phyloP scores from a whole-genome alignment of 2,329 filamentous ascomycete genomes.

The Ambrosiella cleistominuta region DNA sequence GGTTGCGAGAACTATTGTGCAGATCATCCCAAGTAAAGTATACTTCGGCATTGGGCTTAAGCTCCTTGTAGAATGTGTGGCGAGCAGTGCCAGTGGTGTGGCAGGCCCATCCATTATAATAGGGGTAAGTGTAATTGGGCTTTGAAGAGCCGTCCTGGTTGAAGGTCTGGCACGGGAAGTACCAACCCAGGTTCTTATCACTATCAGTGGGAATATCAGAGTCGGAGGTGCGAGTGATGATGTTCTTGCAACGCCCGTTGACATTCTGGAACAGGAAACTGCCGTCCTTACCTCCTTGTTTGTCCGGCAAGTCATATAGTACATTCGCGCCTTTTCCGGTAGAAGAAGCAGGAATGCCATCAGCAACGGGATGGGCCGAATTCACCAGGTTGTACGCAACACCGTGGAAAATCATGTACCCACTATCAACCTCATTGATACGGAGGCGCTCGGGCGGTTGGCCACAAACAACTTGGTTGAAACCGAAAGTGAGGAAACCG shows the following conservation, averaged over 20 bases:
- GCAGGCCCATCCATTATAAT: conserved; percentile 75
- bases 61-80: conserved; percentile 52
- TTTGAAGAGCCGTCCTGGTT: conserved; percentile 79
- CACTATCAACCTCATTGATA: conserved; percentile 61
- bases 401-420: conserved; percentile 95
- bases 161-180: conserved; percentile 82
- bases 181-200: conserved; percentile 70
- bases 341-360: conserved; percentile 46
- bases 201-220: conserved; percentile 68
- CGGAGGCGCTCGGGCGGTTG: conserved; percentile 53
- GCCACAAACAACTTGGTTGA: conserved; percentile 75
- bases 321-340: conserved; percentile 51
- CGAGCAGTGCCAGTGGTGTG: conserved; percentile 59
- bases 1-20: conserved; percentile 70
- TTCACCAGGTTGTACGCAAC: conserved; percentile 65
- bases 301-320: conserved; percentile 66
- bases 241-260: conserved; percentile 84
- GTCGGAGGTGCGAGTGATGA: conserved; percentile 54
- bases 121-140: conserved; percentile 55
- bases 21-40: conserved; percentile 95
- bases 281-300: conserved; percentile 75
- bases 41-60: conserved; percentile 61
- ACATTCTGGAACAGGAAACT: conserved; percentile 98
- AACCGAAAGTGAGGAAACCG: conserved; percentile 91
- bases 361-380: conserved; percentile 63